Percentiles rank a stretch among this genome's conserved stretches.
These are phyloP conservation scores for Pythium insidiosum DNA, from an alignment of 352 stramenopile species.

Conservation along the genomic window DNA sequence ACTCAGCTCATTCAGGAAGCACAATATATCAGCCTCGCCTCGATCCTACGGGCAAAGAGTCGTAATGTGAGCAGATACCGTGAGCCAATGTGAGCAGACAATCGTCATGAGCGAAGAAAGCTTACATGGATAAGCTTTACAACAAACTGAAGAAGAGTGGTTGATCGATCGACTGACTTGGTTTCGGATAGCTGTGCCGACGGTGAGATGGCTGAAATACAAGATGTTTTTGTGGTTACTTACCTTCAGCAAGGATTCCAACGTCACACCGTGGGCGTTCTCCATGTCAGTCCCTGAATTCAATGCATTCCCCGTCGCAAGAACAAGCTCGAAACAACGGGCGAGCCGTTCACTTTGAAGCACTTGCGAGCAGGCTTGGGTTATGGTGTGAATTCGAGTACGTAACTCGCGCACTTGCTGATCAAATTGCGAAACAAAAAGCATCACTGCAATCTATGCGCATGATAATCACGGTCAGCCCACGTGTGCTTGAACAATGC, in stretches of 20 bases:
- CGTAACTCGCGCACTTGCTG: constrained; percentile 42
- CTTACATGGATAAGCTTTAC: constrained; percentile 70
- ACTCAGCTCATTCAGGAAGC: constrained; percentile 57
- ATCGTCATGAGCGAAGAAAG: neutral
- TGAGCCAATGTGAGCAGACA: no score
- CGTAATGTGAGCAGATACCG: no score
- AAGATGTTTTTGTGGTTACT: neutral
- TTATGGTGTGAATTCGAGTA: constrained; percentile 36
- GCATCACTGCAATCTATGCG: constrained; percentile 49
- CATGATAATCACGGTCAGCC: neutral
- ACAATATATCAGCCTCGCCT: constrained; percentile 56
- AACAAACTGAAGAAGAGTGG: constrained; percentile 72
- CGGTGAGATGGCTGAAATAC: neutral
- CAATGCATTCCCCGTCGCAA: constrained; percentile 67
- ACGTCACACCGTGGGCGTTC: constrained; percentile 53
- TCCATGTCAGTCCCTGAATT: constrained; percentile 69
- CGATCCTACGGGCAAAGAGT: no score
- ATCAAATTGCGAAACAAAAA: constrained; percentile 62
- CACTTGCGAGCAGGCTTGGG: constrained; percentile 54
- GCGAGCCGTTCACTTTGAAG: constrained; percentile 62
- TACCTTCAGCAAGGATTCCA: constrained; percentile 74
- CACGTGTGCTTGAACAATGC: neutral
- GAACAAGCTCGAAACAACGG: constrained; percentile 64
- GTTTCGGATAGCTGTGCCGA: constrained; percentile 57
- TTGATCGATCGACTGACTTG: constrained; percentile 68